Evolutionary conservation across 768 basidiomycete species (phyloP).

Genomic region (Termitomyces sp.): DNA sequence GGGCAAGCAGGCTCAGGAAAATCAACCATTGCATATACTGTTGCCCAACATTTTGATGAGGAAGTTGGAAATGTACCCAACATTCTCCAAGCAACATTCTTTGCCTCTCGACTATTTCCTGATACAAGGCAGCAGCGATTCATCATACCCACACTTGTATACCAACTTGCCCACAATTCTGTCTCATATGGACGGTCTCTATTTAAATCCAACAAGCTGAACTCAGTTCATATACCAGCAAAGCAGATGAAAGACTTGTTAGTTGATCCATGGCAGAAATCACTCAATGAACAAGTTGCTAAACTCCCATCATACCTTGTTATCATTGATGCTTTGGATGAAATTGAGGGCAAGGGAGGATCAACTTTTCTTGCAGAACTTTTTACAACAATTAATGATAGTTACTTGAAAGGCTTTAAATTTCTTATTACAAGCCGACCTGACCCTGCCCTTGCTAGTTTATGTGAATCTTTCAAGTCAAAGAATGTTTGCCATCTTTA

Average conservation of each 20-base stretch:
- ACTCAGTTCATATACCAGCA: background rate
- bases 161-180: conserved; percentile 20
- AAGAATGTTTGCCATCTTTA: conserved; percentile 13
- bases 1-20: conserved; percentile 14
- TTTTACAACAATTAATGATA: conserved; percentile 9
- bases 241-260: conserved; percentile 17
- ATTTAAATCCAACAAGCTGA: background rate
- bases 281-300: background rate
- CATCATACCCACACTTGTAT: conserved; percentile 22
- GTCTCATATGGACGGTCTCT: conserved; percentile 19
- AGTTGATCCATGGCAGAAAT: conserved; percentile 18
- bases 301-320: conserved; percentile 13
- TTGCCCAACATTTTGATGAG: conserved; percentile 16
- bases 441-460: conserved; percentile 13
- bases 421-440: conserved; percentile 21
- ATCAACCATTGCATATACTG: conserved; percentile 24
- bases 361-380: conserved; percentile 13
- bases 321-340: conserved; percentile 23
- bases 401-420: conserved; percentile 12
- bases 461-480: conserved; percentile 8
- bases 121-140: conserved; percentile 13
- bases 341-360: conserved; percentile 17
- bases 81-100: conserved; percentile 22
- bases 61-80: background rate
- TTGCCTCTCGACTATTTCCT: conserved; percentile 21